Base-by-base conservation (phyloP, 352 stramenopile species). In the Globisporangium ultimum region DNA sequence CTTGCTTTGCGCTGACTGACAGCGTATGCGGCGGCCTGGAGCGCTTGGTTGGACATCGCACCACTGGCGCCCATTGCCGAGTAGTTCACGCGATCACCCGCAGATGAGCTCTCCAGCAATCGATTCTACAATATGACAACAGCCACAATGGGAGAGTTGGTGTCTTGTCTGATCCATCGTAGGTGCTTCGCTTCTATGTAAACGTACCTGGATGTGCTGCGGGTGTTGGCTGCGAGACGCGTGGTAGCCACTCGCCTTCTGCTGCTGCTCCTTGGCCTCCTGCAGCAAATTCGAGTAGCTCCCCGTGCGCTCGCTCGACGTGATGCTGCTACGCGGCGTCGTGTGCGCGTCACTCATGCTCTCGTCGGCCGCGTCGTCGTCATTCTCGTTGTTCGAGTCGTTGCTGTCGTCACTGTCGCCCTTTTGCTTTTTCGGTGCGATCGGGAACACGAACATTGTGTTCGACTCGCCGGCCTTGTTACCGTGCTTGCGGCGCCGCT, bases 371-470 rank as follows among this genome's bases (percentile, higher is more conserved):
- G 15, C 58, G n/a, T 42, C 36, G 40, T 54, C 28, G 48, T 56
- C 73, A 24, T 58, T 61, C 42, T 46, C 49, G 36, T 56, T 62
- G 20, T 79, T 66, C 15, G 69, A 80, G 28, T 72, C 64, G 14
- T 70, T 73, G 8, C 45, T 59, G 6, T 75, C 67, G 53, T 61
- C 74, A 36, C 79, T 72, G 58, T 75, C 74, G 38, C 49, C 64
- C 9, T 56, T 64, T 20, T 71, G 74, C 43, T 67, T 70, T 47
- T 75, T 78, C 43, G 75, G 76, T n/a, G 76, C 72, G 40, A 93
- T 93, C 0, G 84, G 84, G 48, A 93, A 93, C 43, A 90, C 75
- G 41, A 91, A 89, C 80, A 89, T 91, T 13, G 70, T 84, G 62
- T 85, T 85, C 53, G 67, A 66, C 53, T 91, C 78, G 28, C 64